Conservation (phyloP, 495 filamentous ascomycete species). For the Gamarada debralockiae region DNA sequence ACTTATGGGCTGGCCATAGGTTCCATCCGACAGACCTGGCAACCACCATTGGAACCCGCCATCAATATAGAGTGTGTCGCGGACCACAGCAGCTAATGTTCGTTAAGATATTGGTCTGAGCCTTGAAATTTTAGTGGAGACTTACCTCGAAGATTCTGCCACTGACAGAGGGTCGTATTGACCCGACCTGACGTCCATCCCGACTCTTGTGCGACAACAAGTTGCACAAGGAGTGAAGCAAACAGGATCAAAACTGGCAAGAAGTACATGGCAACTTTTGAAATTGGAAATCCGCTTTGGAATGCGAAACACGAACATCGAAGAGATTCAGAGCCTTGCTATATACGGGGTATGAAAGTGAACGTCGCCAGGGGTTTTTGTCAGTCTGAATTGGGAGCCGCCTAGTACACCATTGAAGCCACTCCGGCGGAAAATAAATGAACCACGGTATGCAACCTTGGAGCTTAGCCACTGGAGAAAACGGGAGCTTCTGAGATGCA, state of each 20-base stretch:
- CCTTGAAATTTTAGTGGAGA: not conserved
- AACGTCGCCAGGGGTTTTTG: too few species aligned
- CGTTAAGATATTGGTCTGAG: not conserved
- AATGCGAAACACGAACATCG: too few species aligned
- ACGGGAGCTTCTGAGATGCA: too few species aligned
- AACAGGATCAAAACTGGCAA: constrained; percentile 4
- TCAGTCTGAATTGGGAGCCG: too few species aligned
- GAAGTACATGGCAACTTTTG: constrained; percentile 16
- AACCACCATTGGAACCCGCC: constrained; percentile 54
- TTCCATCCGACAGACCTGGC: constrained; percentile 39
- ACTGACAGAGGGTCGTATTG: constrained; percentile 55
- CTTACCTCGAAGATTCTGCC: constrained; percentile 49
- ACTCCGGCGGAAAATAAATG: too few species aligned
- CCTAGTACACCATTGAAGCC: too few species aligned
- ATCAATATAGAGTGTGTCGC: constrained; percentile 66
- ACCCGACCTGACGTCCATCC: constrained; percentile 39
- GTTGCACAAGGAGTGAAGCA: constrained; percentile 4
- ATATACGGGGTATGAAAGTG: too few species aligned
- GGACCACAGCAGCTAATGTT: constrained; percentile 48
- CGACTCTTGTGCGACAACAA: constrained; percentile 24
- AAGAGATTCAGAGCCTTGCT: too few species aligned
- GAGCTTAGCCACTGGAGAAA: too few species aligned
- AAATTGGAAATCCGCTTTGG: too few species aligned
- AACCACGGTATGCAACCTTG: too few species aligned
- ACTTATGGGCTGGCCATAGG: not conserved